Evolutionary conservation across 2,329 filamentous ascomycete species (phyloP).

Genomic region (Cadophora sp.): DNA sequence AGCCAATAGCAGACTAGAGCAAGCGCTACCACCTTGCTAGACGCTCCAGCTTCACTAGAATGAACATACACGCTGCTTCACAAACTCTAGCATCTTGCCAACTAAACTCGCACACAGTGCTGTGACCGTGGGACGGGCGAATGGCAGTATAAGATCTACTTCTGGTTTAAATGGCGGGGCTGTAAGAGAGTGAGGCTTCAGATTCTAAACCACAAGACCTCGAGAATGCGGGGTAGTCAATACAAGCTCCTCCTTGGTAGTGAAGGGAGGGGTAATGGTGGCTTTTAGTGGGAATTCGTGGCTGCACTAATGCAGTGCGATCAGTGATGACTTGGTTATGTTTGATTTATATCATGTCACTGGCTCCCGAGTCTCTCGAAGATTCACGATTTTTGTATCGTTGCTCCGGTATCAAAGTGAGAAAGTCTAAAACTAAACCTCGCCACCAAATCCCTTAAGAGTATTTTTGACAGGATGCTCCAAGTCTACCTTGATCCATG

Average conservation of each 20-base stretch:
- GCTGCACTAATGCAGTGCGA: background rate
- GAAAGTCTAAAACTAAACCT: background rate
- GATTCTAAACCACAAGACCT: background rate
- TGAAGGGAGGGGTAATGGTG: background rate
- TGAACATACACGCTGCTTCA: background rate
- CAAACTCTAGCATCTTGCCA: too few species aligned
- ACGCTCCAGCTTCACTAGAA: background rate
- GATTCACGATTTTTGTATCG: background rate
- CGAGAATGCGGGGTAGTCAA: slow-evolving; percentile 4
- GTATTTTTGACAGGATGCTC: slow-evolving; percentile 17
- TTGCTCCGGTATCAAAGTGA: background rate
- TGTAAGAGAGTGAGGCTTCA: background rate
- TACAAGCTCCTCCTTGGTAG: background rate
- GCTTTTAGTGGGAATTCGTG: background rate
- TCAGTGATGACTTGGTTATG: background rate
- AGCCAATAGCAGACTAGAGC: too few species aligned
- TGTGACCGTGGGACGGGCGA: slow-evolving; percentile 7
- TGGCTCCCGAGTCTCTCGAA: background rate
- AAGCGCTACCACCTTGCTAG: too few species aligned
- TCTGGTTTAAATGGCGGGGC: background rate
- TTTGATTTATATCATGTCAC: background rate
- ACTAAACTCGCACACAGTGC: too few species aligned
- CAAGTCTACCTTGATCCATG: slow-evolving; percentile 31
- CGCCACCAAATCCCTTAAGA: background rate
- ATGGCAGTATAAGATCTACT: background rate